Percentiles rank a stretch among this genome's conserved stretches.
Conservation (phyloP, 495 filamentous ascomycete species). For the Trichocladium antarcticum region DNA sequence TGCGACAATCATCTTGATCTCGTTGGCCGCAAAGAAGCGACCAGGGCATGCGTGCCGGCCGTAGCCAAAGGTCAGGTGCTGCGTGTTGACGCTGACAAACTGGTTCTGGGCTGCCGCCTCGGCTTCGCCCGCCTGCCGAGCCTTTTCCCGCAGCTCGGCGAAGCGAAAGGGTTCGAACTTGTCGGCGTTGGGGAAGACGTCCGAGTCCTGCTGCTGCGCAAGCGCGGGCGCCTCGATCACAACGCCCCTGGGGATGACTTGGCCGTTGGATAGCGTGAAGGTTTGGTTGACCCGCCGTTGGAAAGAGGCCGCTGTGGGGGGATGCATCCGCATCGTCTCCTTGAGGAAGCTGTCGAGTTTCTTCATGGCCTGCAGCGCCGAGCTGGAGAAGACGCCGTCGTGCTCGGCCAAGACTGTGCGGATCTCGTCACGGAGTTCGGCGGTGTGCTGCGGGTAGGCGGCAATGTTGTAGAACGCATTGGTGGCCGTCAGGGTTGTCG, state of each 20-base stretch:
- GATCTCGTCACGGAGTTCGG: constrained; percentile 45
- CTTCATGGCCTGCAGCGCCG: constrained; percentile 26
- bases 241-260: constrained; percentile 28
- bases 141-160: constrained; percentile 31
- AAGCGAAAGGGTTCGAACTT: constrained; percentile 44
- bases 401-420: constrained; percentile 19
- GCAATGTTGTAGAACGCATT: constrained; percentile 36
- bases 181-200: constrained; percentile 22
- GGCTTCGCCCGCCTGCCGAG: constrained; percentile 22
- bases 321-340: constrained; percentile 25
- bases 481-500: constrained; percentile 37
- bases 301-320: constrained; percentile 16
- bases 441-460: constrained; percentile 34
- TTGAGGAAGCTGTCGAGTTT: constrained; percentile 30
- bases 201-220: constrained; percentile 5
- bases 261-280: constrained; percentile 35
- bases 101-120: constrained; percentile 26
- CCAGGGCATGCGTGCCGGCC: constrained; percentile 50
- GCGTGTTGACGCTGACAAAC: constrained; percentile 31
- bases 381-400: constrained; percentile 20
- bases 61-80: constrained; percentile 40
- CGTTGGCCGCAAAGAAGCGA: constrained; percentile 44
- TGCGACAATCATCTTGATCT: constrained; percentile 47
- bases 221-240: constrained; percentile 30
- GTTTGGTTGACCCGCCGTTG: constrained; percentile 29